phyloP scores from a whole-genome alignment of 2,329 filamentous ascomycete species.

The Trichoderma guizhouense region DNA sequence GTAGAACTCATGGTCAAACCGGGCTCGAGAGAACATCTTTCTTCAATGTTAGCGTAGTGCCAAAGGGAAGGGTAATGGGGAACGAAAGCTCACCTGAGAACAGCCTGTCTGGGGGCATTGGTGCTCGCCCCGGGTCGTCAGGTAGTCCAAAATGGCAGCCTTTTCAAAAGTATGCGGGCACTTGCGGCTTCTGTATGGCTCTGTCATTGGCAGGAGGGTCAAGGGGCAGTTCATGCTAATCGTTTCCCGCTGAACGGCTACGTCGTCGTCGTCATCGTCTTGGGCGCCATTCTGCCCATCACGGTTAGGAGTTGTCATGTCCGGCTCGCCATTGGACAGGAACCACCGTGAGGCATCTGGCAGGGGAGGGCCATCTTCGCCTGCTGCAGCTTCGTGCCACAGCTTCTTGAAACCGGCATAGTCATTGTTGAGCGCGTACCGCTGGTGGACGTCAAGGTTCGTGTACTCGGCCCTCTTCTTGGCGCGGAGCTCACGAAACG shows the following conservation, averaged over 20 bases:
- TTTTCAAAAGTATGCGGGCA: slow-evolving; percentile 75
- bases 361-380: slow-evolving; percentile 47
- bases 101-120: slow-evolving; percentile 67
- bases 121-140: slow-evolving; percentile 43
- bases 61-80: too few species aligned
- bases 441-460: slow-evolving; percentile 40
- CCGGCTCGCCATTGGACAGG: slow-evolving; percentile 42
- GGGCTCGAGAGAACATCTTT: slow-evolving; percentile 45
- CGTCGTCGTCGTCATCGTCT: slow-evolving; percentile 59
- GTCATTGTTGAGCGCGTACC: slow-evolving; percentile 56
- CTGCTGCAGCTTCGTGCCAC: slow-evolving; percentile 53
- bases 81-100: slow-evolving; percentile 44
- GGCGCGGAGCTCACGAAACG: slow-evolving; percentile 37
- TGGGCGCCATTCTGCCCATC: slow-evolving; percentile 22
- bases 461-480: slow-evolving; percentile 43
- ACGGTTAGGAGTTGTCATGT: slow-evolving; percentile 29
- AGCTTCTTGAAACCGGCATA: slow-evolving; percentile 57
- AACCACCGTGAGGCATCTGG: slow-evolving; percentile 57
- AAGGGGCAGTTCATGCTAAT: slow-evolving; percentile 68
- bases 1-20: slow-evolving; percentile 48
- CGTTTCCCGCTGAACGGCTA: slow-evolving; percentile 61
- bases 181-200: slow-evolving; percentile 63
- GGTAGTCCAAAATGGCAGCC: slow-evolving; percentile 54
- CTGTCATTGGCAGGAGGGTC: slow-evolving; percentile 59
- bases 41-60: background rate